Evolutionary conservation across 441 rosid species (phyloP).

Genomic region (Raphanus hybrid): DNA sequence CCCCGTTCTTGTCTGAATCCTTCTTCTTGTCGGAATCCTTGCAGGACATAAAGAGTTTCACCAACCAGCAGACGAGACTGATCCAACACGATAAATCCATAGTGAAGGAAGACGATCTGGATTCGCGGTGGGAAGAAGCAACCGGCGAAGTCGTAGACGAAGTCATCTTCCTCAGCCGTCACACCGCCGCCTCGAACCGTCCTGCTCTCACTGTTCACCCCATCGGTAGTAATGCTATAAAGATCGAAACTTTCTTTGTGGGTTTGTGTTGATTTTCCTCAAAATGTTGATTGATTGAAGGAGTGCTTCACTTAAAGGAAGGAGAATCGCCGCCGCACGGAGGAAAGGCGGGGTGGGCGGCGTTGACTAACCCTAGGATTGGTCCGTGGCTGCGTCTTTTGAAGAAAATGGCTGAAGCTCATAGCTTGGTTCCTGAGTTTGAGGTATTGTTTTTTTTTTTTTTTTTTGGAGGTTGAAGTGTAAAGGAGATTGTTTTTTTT

Average conservation of each 20-base stretch:
- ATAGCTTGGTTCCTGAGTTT: slow-evolving; percentile 81
- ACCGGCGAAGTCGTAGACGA: slow-evolving; percentile 79
- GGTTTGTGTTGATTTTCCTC: slow-evolving; percentile 5
- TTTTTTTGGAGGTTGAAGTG: not conserved
- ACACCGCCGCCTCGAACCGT: slow-evolving; percentile 81
- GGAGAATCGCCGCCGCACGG: slow-evolving; percentile 86
- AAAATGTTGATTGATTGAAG: slow-evolving; percentile 37
- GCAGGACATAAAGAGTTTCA: slow-evolving; percentile 62
- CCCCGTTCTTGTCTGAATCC: slow-evolving; percentile 34
- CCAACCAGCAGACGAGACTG: slow-evolving; percentile 59
- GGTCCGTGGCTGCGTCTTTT: slow-evolving; percentile 86
- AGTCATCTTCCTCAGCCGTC: slow-evolving; percentile 83
- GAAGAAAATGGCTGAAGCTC: slow-evolving; percentile 67
- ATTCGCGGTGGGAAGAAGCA: slow-evolving; percentile 76
- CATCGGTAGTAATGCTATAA: slow-evolving; percentile 45
- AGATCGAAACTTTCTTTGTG: slow-evolving; percentile 14
- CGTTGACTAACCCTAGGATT: slow-evolving; percentile 77
- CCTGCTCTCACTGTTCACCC: slow-evolving; percentile 87
- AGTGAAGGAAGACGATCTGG: slow-evolving; percentile 72
- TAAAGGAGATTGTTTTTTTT: slow-evolving; percentile 15
- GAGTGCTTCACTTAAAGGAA: slow-evolving; percentile 79
- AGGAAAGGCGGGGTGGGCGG: slow-evolving; percentile 90
- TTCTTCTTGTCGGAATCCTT: not conserved
- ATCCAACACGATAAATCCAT: slow-evolving; percentile 66
- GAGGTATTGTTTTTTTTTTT: slow-evolving; percentile 55